These are phyloP conservation scores for Gliomastix tumulicola DNA, from an alignment of 2,329 filamentous ascomycete genomes.

Conservation along the genomic window DNA sequence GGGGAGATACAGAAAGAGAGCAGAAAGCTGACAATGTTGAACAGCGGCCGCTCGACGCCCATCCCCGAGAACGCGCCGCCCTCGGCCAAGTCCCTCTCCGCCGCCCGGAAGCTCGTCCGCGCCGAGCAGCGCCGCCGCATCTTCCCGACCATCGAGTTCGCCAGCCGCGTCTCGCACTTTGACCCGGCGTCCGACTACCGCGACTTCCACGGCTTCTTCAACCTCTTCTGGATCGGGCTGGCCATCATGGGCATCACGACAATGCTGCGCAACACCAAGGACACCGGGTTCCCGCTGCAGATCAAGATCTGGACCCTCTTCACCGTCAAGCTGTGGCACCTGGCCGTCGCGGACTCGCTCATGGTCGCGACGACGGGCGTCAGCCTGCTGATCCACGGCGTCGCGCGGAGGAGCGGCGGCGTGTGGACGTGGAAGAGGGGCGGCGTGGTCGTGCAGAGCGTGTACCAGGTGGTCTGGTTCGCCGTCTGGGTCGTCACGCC, in stretches of 20 bases:
- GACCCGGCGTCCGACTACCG: conserved; percentile 86
- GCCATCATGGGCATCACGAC: conserved; percentile 95
- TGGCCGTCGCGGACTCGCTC: conserved; percentile 73
- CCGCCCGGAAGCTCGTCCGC: conserved; percentile 74
- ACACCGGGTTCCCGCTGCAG: conserved; percentile 80
- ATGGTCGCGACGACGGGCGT: conserved; percentile 76
- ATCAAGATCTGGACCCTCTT: conserved; percentile 85
- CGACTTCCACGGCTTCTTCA: conserved; percentile 96
- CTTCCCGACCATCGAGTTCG: conserved; percentile 90
- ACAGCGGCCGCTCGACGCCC: conserved; percentile 75
- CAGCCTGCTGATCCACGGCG: conserved; percentile 65
- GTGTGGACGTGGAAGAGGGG: conserved; percentile 65
- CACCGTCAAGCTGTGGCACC: conserved; percentile 80
- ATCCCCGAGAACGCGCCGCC: conserved; percentile 87
- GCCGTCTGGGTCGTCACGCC: conserved; percentile 77
- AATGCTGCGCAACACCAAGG: conserved; percentile 88
- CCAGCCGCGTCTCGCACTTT: conserved; percentile 88
- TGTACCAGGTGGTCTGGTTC: conserved; percentile 76
- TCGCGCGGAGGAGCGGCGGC: conserved; percentile 49
- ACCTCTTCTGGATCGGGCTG: conserved; percentile 94
- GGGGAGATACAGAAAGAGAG: no score
- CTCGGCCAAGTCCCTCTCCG: conserved; percentile 79
- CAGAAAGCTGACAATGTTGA: no score
- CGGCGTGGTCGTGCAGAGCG: conserved; percentile 77
- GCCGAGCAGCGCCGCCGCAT: conserved; percentile 75